These are phyloP conservation scores for Hawksworthiomyces lignivorus DNA, from an alignment of 2,329 filamentous ascomycete genomes.

Conservation along the genomic window DNA sequence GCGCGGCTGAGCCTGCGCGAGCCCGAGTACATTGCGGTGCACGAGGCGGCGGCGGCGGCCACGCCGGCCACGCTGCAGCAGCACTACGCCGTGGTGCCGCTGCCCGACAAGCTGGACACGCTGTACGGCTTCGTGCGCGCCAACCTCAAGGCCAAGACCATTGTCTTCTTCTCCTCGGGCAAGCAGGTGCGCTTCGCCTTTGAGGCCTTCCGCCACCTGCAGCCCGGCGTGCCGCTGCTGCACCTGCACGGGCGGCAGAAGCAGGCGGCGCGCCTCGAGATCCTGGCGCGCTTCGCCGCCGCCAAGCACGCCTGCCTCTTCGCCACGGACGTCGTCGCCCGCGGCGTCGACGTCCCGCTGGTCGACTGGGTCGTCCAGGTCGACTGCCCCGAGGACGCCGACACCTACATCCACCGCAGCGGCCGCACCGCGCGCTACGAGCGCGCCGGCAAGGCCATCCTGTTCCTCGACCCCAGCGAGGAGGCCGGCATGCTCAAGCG, in stretches of 20 bases:
- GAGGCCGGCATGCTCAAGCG: constrained; percentile 84
- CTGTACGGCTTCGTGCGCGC: constrained; percentile 87
- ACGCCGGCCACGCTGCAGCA: constrained; percentile 83
- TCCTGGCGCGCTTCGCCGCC: constrained; percentile 73
- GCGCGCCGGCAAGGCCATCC: constrained; percentile 73
- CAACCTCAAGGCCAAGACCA: constrained; percentile 87
- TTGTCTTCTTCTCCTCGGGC: constrained; percentile 90
- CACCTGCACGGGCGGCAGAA: constrained; percentile 94
- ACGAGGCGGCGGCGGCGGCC: constrained; percentile 70
- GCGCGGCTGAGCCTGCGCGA: constrained; percentile 81
- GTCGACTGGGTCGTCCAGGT: constrained; percentile 99
- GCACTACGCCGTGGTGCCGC: constrained; percentile 78
- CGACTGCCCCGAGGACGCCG: constrained; percentile 93
- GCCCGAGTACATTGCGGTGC: constrained; percentile 91
- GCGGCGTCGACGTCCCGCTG: constrained; percentile 90
- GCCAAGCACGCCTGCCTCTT: constrained; percentile 84
- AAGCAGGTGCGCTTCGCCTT: constrained; percentile 97
- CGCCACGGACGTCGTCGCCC: constrained; percentile 88
- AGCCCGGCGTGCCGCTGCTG: constrained; percentile 86
- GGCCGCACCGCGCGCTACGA: constrained; percentile 93
- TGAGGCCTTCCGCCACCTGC: constrained; percentile 84
- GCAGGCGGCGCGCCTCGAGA: constrained; percentile 78
- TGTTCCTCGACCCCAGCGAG: constrained; percentile 89
- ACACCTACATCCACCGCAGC: constrained; percentile 96
- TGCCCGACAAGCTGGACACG: constrained; percentile 84